Evolutionary conservation across 2,329 filamentous ascomycete genomes (phyloP).

Genomic region (Monilinia aucupariae): DNA sequence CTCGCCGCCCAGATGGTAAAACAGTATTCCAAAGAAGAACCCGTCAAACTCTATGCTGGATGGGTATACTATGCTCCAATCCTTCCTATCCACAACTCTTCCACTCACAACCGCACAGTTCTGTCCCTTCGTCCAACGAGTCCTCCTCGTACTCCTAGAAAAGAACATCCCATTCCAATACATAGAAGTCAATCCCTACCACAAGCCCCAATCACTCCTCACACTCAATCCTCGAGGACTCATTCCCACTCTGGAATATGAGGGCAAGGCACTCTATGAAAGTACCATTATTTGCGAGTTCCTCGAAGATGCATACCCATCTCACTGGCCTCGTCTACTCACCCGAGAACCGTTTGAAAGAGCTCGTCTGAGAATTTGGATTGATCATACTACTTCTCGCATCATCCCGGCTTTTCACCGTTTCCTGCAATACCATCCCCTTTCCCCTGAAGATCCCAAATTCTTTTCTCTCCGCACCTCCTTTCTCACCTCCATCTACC

Average conservation of each 20-base stretch:
- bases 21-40: slow-evolving; percentile 43
- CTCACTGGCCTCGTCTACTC: slow-evolving; percentile 44
- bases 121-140: slow-evolving; percentile 63
- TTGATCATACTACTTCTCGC: slow-evolving; percentile 61
- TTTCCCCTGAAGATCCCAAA: slow-evolving; percentile 40
- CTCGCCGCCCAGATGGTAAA: slow-evolving; percentile 45
- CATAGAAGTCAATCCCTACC: slow-evolving; percentile 72
- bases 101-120: slow-evolving; percentile 19
- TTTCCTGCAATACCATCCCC: slow-evolving; percentile 49
- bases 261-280: slow-evolving; percentile 61
- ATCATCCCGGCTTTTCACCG: slow-evolving; percentile 67
- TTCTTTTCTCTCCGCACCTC: slow-evolving; percentile 51
- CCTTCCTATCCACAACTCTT: too few species aligned
- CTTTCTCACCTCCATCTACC: slow-evolving; percentile 53
- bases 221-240: slow-evolving; percentile 69
- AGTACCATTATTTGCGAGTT: slow-evolving; percentile 70
- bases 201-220: slow-evolving; percentile 63
- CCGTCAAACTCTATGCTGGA: slow-evolving; percentile 62
- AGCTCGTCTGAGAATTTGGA: slow-evolving; percentile 63
- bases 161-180: slow-evolving; percentile 71
- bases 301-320: slow-evolving; percentile 63
- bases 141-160: slow-evolving; percentile 68
- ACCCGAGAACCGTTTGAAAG: slow-evolving; percentile 58
- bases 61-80: slow-evolving; percentile 52
- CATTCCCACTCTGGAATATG: slow-evolving; percentile 61